Base-by-base conservation (phyloP, 306 rosid species). In the Crotalaria pallida region DNA sequence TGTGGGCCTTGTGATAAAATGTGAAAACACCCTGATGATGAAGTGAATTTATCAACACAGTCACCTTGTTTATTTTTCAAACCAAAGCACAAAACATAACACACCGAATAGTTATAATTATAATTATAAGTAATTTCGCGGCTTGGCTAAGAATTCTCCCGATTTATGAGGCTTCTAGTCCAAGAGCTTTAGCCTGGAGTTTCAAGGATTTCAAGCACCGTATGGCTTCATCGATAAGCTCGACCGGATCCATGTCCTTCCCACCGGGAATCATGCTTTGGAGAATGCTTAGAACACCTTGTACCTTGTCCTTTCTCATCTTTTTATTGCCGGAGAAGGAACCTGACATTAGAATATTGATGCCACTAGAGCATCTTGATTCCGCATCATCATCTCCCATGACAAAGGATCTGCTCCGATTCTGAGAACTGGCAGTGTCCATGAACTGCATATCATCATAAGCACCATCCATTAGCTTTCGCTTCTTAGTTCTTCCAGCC, bases 141-240 rank as follows among this genome's bases (percentile, higher is more conserved):
- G 66, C 33, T 41, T 41, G 56, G 34, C 33, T 62, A 11, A 21
- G 55, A 23, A 56, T 17, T 27, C 64, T 44, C 22, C 22, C 36
- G 33, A 18, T 69, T 92, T 73, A 87, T 31, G 69, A 58, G 65
- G 90, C 68, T 24, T 83, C 71, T 3, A 86, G 81, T 15, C 96
- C 91, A 1, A 89, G 81, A 40, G 87, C 81, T 69, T 61, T 74
- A 24, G 92, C 96, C 69, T 80, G 87, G 53, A 74, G 69, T 84
- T 85, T 94, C 72, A 94, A 55, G 0, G 88, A 81, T 49, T 84
- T 94, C 59, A 94, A 82, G 86, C 88, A 87, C n/a, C 41, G 75
- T 43, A 95, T 95, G 16, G 99, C 95, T 75, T 95, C 91, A 16
- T 91, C 99, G 0, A 95, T 84, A 68, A 95, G 96, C 76, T 71